Conservation (phyloP, 306 rosid genomes). For the Rubus idaeus region DNA sequence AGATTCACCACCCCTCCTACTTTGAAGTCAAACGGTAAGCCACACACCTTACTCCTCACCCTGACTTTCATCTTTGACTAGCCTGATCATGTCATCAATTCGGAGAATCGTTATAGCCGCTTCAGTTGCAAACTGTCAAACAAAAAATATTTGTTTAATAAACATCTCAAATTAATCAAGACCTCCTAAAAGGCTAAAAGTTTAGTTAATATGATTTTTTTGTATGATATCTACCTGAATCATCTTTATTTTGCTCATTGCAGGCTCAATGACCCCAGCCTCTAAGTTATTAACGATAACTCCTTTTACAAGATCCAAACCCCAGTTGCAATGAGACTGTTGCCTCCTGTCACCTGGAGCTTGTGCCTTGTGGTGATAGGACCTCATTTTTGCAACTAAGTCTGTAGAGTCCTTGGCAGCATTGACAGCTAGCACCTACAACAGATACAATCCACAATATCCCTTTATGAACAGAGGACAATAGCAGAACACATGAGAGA, state of each 20-base stretch:
- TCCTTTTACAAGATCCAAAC: conserved; percentile 85
- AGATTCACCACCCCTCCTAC: not conserved
- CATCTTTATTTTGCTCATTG: conserved; percentile 98
- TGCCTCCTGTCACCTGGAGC: conserved; percentile 48
- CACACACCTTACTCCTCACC: conserved; percentile 39
- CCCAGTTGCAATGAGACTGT: conserved; percentile 60
- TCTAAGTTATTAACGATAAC: conserved; percentile 79
- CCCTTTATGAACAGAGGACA: not conserved
- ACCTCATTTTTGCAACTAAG: conserved; percentile 82
- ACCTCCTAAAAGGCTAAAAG: not conserved
- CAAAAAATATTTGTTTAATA: not conserved
- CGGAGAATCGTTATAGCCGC: conserved; percentile 97
- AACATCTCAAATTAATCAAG: conserved; percentile 6
- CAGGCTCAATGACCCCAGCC: conserved; percentile 99
- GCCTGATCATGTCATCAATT: conserved; percentile 97
- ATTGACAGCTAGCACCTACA: conserved; percentile 91
- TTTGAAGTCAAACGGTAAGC: not conserved
- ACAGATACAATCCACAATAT: conserved; percentile 18
- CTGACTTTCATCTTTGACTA: conserved; percentile 85
- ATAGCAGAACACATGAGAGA: not conserved
- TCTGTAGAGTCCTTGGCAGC: conserved; percentile 99
- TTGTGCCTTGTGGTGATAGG: conserved; percentile 86
- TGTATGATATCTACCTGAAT: conserved; percentile 56
- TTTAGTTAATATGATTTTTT: not conserved
- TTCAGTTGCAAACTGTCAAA: conserved; percentile 85